These are phyloP conservation scores for Tympanopsis confertula DNA, from an alignment of 2,329 filamentous ascomycete genomes.

Conservation along the genomic window DNA sequence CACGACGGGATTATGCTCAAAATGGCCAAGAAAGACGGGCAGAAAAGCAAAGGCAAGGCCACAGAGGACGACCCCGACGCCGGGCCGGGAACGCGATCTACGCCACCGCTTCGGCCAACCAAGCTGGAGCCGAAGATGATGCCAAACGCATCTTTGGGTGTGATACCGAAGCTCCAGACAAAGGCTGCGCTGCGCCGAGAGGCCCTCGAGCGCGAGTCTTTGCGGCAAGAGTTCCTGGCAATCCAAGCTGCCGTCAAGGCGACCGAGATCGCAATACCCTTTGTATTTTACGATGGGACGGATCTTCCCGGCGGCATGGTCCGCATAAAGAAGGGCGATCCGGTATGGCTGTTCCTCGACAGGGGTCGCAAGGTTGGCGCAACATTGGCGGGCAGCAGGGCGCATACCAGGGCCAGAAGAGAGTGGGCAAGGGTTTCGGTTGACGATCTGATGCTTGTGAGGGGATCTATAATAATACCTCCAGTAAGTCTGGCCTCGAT, in stretches of 20 bases:
- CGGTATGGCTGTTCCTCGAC: slow-evolving; percentile 85
- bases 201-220: slow-evolving; percentile 61
- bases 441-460: slow-evolving; percentile 87
- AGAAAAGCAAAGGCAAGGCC: background rate
- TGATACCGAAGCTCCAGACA: slow-evolving; percentile 47
- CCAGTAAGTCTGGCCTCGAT: slow-evolving; percentile 52
- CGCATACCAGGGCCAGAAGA: slow-evolving; percentile 52
- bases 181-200: slow-evolving; percentile 72
- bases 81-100: too few species aligned
- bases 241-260: slow-evolving; percentile 79
- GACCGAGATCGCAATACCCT: slow-evolving; percentile 82
- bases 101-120: background rate
- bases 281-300: slow-evolving; percentile 93
- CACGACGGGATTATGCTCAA: background rate
- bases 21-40: background rate
- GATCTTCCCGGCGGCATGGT: slow-evolving; percentile 78
- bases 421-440: slow-evolving; percentile 91
- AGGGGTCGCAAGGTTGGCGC: slow-evolving; percentile 75
- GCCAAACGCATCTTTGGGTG: slow-evolving; percentile 40
- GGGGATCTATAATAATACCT: slow-evolving; percentile 82
- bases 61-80: background rate
- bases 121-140: slow-evolving; percentile 8
- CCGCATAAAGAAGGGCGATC: slow-evolving; percentile 84
- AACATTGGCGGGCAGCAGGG: slow-evolving; percentile 33
- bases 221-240: slow-evolving; percentile 69